These are phyloP conservation scores for Boletus sp. DNA, from an alignment of 768 basidiomycete genomes.

Conservation along the genomic window DNA sequence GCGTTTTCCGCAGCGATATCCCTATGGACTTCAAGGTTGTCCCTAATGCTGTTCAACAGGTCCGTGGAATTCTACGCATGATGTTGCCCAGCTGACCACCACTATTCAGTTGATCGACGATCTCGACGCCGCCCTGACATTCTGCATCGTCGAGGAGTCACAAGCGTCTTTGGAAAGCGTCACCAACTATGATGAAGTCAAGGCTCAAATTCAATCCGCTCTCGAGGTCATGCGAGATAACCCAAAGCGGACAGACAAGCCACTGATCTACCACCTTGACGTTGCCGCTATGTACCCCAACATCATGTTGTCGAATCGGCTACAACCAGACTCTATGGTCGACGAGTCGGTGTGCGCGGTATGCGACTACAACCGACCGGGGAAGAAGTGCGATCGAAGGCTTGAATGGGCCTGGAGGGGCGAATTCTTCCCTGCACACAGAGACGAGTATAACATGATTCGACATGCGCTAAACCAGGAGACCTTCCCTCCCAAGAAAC, in stretches of 20 bases:
- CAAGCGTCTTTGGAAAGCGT: constrained; percentile 76
- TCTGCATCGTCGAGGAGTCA: constrained; percentile 85
- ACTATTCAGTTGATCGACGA: constrained; percentile 81
- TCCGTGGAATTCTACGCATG: constrained; percentile 28
- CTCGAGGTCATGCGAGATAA: constrained; percentile 91
- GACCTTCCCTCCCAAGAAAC: constrained; percentile 77
- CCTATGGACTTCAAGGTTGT: constrained; percentile 92
- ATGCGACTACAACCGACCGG: constrained; percentile 96
- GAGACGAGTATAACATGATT: constrained; percentile 99
- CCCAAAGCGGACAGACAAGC: constrained; percentile 84
- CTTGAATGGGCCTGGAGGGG: constrained; percentile 99
- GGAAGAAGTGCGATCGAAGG: constrained; percentile 90
- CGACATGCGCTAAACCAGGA: constrained; percentile 95
- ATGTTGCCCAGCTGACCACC: background rate
- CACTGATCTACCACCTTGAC: constrained; percentile 97
- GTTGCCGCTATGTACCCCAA: constrained; percentile 99
- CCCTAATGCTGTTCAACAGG: constrained; percentile 82
- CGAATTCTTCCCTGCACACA: constrained; percentile 94
- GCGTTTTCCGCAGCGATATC: constrained; percentile 97
- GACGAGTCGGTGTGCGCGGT: constrained; percentile 96
- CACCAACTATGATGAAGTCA: constrained; percentile 95
- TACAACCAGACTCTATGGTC: constrained; percentile 97
- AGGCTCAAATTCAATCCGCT: constrained; percentile 67
- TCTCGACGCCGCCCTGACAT: constrained; percentile 86
- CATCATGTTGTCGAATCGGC: constrained; percentile 99